Percentiles rank a stretch among this genome's conserved stretches.
Evolutionary conservation across 441 rosid genomes (phyloP).

Genomic region (Erysimum pusillum): DNA sequence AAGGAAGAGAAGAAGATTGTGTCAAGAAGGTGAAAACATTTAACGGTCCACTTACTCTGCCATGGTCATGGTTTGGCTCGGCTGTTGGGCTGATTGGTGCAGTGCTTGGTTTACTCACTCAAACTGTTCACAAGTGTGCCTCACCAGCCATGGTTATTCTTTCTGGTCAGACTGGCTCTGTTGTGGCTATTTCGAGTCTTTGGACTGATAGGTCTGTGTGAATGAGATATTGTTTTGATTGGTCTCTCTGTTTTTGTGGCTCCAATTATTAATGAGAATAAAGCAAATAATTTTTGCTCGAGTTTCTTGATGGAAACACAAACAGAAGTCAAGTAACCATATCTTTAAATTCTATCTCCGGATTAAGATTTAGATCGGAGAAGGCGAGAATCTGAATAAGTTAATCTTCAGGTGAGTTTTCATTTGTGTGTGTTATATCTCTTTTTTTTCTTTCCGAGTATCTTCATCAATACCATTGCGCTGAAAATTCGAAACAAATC

Average conservation of each 20-base stretch:
- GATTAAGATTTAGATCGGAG: too few relatives aligned
- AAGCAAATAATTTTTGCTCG: too few relatives aligned
- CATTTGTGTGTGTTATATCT: too few relatives aligned
- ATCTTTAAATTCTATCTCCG: too few relatives aligned
- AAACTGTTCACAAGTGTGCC: not conserved
- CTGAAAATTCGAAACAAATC: too few relatives aligned
- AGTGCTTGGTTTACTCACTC: not conserved
- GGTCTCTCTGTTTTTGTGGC: not conserved
- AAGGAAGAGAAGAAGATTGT: not conserved
- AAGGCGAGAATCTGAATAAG: too few relatives aligned
- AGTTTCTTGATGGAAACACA: too few relatives aligned
- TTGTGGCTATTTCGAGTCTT: not conserved
- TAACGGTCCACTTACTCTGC: not conserved
- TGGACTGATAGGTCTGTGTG: constrained; percentile 1
- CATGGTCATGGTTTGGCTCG: constrained; percentile 7
- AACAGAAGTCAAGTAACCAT: too few relatives aligned
- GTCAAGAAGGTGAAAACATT: not conserved
- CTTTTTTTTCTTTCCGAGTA: too few relatives aligned
- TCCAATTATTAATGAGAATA: too few relatives aligned
- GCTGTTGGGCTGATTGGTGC: not conserved
- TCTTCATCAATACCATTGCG: too few relatives aligned
- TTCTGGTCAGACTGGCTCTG: not conserved
- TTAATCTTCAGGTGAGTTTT: too few relatives aligned
- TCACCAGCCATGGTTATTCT: constrained; percentile 22
- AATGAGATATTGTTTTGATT: not conserved